Evolutionary conservation across 129 eudicot genomes (phyloP).

Genomic region (Artemisia annua): DNA sequence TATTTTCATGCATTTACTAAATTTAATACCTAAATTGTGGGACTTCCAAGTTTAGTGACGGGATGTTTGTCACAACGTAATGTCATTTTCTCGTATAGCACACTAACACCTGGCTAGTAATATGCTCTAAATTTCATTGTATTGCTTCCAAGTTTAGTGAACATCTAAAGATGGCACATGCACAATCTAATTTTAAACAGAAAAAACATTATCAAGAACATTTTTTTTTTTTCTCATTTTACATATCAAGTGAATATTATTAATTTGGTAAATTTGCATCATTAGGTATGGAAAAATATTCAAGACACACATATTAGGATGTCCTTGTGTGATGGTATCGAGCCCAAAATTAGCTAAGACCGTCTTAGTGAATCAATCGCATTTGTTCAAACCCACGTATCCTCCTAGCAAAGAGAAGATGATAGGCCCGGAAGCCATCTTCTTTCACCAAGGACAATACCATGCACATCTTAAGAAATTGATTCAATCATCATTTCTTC

Average conservation of each 20-base stretch:
- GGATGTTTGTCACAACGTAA: not conserved
- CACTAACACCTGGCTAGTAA: not conserved
- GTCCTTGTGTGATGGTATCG: conserved; percentile 99
- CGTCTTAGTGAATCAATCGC: conserved; percentile 68
- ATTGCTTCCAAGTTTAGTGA: not conserved
- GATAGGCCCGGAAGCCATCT: conserved; percentile 76
- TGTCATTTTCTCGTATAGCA: not conserved
- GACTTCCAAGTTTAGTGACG: not conserved
- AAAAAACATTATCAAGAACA: not conserved
- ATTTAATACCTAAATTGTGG: not conserved
- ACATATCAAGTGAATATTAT: not conserved
- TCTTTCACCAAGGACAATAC: conserved; percentile 91
- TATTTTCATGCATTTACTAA: no score
- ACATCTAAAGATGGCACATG: not conserved
- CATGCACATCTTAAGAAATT: conserved; percentile 72
- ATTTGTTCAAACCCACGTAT: conserved; percentile 87
- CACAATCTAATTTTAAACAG: not conserved
- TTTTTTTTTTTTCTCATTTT: no score
- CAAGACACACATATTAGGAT: conserved; percentile 88
- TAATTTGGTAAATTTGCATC: not conserved
- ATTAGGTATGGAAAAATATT: conserved; percentile 79
- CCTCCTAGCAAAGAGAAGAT: conserved; percentile 84
- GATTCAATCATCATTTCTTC: conserved; percentile 58
- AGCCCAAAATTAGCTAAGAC: conserved; percentile 78
- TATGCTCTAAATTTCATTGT: not conserved